These are phyloP conservation scores for Geranomyces variabilis DNA, from an alignment of 192 early-diverging fungal genomes.

Conservation along the genomic window DNA sequence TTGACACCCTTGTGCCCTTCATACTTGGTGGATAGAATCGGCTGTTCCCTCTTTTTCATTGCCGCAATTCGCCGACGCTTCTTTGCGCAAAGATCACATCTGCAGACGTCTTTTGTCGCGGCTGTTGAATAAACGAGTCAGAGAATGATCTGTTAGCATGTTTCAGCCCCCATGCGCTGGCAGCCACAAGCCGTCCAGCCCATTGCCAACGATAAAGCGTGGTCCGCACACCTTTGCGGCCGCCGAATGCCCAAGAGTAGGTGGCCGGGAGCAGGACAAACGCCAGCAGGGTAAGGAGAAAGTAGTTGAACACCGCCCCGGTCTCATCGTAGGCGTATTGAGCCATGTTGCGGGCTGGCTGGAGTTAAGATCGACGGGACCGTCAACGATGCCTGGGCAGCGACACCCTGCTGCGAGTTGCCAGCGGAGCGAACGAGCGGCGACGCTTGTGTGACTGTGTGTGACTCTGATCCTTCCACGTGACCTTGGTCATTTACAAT, in stretches of 20 bases:
- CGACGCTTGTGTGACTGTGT: too few relatives aligned
- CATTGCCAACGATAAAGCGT: too few relatives aligned
- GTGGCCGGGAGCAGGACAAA: slow-evolving; percentile 81
- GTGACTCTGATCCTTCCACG: too few relatives aligned
- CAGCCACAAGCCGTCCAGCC: too few relatives aligned
- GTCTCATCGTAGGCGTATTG: slow-evolving; percentile 94
- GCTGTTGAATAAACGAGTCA: neutral
- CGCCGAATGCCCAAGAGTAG: slow-evolving; percentile 25
- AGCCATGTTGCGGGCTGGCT: slow-evolving; percentile 45
- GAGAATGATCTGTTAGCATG: too few relatives aligned
- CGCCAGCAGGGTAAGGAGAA: slow-evolving; percentile 81
- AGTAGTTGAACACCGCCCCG: slow-evolving; percentile 95
- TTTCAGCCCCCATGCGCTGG: too few relatives aligned
- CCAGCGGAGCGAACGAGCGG: too few relatives aligned
- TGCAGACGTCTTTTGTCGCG: slow-evolving; percentile 19
- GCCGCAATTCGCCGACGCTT: slow-evolving; percentile 25
- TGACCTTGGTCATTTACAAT: neutral
- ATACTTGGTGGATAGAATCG: slow-evolving; percentile 28
- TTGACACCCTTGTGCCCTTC: neutral
- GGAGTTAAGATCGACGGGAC: too few relatives aligned
- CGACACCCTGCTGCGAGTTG: too few relatives aligned
- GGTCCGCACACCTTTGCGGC: slow-evolving; percentile 16
- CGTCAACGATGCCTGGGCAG: too few relatives aligned
- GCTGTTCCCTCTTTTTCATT: slow-evolving; percentile 42
- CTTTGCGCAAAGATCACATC: slow-evolving; percentile 28